A percentile compares a stretch with the other conserved stretches of the same genome.
Conservation (phyloP, 2,329 filamentous ascomycete species). For the Neopestalotiopsis sp. region DNA sequence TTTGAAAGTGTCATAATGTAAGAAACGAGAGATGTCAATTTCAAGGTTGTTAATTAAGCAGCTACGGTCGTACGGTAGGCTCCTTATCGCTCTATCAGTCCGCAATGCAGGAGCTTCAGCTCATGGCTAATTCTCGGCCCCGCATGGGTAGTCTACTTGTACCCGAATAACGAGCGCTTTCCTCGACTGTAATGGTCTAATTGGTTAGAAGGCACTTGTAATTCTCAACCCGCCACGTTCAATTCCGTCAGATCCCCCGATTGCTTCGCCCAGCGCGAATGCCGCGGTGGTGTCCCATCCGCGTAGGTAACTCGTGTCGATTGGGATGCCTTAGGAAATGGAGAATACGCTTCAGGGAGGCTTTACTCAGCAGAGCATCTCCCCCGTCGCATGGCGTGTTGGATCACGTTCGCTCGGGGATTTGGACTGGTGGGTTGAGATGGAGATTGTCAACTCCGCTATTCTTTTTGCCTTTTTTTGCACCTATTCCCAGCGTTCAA, state of each 20-base stretch:
- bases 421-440: constrained; percentile 62
- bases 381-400: constrained; percentile 74
- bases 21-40: neutral
- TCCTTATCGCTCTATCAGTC: neutral
- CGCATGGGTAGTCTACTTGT: neutral
- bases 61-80: neutral
- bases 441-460: constrained; percentile 57
- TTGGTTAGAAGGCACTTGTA: constrained; percentile 60
- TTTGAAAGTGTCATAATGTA: neutral
- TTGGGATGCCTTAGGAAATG: constrained; percentile 70
- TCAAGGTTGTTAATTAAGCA: too few species aligned
- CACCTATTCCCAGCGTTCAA: too few species aligned
- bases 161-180: constrained; percentile 19
- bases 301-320: constrained; percentile 70
- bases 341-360: constrained; percentile 74
- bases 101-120: neutral
- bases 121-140: neutral
- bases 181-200: constrained; percentile 68
- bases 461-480: constrained; percentile 36
- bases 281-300: constrained; percentile 70
- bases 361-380: constrained; percentile 75
- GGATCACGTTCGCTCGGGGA: constrained; percentile 69
- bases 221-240: constrained; percentile 53
- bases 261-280: constrained; percentile 70
- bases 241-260: constrained; percentile 61